phyloP scores from a whole-genome alignment of 352 stramenopile genomes.

The Phytophthora meadii region DNA sequence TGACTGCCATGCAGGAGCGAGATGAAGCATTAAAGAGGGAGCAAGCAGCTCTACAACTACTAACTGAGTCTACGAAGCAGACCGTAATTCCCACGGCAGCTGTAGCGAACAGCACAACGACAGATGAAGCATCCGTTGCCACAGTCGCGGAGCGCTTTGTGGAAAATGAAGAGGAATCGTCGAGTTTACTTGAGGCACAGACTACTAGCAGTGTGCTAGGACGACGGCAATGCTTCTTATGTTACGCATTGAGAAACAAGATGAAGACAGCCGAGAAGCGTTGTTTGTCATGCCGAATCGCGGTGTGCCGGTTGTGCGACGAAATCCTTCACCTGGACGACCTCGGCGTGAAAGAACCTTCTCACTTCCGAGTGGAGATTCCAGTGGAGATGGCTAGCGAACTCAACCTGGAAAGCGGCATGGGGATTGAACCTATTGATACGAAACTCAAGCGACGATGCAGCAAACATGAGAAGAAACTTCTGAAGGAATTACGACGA shows the following conservation, averaged over 20 bases:
- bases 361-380: conserved; percentile 57
- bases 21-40: conserved; percentile 52
- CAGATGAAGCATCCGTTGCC: too few species aligned
- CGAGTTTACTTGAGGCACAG: neutral
- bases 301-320: conserved; percentile 56
- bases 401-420: neutral
- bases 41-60: conserved; percentile 27
- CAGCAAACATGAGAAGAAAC: conserved; percentile 29
- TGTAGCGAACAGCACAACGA: too few species aligned
- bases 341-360: conserved; percentile 57
- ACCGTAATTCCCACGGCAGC: too few species aligned
- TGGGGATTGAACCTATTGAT: too few species aligned
- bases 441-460: conserved; percentile 1
- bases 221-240: conserved; percentile 40
- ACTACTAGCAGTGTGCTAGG: neutral
- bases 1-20: conserved; percentile 43
- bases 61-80: conserved; percentile 32
- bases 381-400: neutral
- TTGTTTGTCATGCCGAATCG: conserved; percentile 57
- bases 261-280: conserved; percentile 30
- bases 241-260: conserved; percentile 30
- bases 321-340: conserved; percentile 65
- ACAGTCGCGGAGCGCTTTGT: neutral
- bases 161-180: neutral
- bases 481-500: conserved; percentile 32